Evolutionary conservation across 495 filamentous ascomycete species (phyloP).

Genomic region (Penicillium fimorum): DNA sequence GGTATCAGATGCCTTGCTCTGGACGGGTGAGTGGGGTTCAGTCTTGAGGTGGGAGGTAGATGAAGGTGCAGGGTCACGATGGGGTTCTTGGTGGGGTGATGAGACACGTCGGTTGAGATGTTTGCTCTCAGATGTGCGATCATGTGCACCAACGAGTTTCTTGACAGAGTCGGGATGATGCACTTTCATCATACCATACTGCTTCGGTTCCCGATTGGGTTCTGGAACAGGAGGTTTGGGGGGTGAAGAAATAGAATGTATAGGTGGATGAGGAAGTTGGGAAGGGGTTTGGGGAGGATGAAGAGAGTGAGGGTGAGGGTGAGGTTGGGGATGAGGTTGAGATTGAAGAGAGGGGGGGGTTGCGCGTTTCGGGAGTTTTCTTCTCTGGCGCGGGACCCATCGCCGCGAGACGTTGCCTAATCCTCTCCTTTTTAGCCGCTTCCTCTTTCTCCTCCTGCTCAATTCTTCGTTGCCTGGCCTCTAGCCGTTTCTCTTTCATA

Average conservation of each 20-base stretch:
- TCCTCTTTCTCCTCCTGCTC: constrained; percentile 83
- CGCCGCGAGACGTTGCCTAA: constrained; percentile 76
- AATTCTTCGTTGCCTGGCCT: constrained; percentile 71
- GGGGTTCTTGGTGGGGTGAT: constrained; percentile 37
- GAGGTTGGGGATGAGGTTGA: constrained; percentile 6
- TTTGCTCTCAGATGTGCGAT: constrained; percentile 38
- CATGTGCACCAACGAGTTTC: constrained; percentile 39
- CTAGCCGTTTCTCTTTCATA: constrained; percentile 78
- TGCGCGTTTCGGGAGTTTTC: constrained; percentile 34
- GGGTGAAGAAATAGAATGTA: constrained; percentile 39
- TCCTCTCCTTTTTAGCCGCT: constrained; percentile 74
- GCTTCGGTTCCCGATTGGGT: constrained; percentile 51
- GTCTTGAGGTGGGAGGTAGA: constrained; percentile 28
- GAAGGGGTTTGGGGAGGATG: constrained; percentile 8
- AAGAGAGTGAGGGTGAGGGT: neutral
- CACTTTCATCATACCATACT: constrained; percentile 61
- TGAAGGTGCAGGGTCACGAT: constrained; percentile 27
- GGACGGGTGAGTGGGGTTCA: constrained; percentile 20
- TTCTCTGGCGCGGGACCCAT: constrained; percentile 65
- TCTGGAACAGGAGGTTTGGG: constrained; percentile 55
- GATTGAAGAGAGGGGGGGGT: constrained; percentile 25
- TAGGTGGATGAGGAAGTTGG: constrained; percentile 14
- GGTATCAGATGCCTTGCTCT: constrained; percentile 24
- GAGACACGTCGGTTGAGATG: constrained; percentile 31
- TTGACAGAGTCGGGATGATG: constrained; percentile 52